These are phyloP conservation scores for Nepenthes alata DNA, from an alignment of 179 eudicot genomes.

Conservation along the genomic window DNA sequence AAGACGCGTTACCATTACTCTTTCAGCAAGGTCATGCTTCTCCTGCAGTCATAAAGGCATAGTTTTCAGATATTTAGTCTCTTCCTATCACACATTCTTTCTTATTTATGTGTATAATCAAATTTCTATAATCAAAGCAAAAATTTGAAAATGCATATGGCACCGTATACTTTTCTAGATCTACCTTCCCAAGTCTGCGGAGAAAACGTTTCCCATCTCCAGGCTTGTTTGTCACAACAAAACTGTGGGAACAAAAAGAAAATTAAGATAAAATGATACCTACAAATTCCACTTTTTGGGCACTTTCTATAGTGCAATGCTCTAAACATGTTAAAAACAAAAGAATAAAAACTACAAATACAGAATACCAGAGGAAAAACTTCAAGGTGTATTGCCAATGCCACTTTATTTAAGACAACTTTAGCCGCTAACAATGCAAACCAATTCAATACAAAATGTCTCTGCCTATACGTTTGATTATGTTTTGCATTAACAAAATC, in stretches of 20 bases:
- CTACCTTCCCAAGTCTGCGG: background rate
- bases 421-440: background rate
- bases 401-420: background rate
- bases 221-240: conserved; percentile 44
- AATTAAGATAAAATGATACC: background rate
- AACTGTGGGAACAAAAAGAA: conserved; percentile 26
- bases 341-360: background rate
- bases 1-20: conserved; percentile 90
- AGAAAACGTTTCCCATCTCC: conserved; percentile 43
- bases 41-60: conserved; percentile 34
- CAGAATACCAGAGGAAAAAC: too few species aligned
- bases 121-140: background rate
- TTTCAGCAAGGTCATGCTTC: conserved; percentile 72
- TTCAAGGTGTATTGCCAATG: too few species aligned
- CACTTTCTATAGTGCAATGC: conserved; percentile 1
- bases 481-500: too few species aligned
- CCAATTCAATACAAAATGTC: too few species aligned
- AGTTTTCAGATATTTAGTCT: background rate
- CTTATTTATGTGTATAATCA: too few species aligned
- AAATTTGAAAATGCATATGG: background rate
- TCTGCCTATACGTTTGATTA: too few species aligned
- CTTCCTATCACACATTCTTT: background rate
- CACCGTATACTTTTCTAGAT: background rate
- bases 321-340: background rate
- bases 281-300: background rate